phyloP scores from a whole-genome alignment of 805 yeast genomes.

The Grigorovia humatica region DNA sequence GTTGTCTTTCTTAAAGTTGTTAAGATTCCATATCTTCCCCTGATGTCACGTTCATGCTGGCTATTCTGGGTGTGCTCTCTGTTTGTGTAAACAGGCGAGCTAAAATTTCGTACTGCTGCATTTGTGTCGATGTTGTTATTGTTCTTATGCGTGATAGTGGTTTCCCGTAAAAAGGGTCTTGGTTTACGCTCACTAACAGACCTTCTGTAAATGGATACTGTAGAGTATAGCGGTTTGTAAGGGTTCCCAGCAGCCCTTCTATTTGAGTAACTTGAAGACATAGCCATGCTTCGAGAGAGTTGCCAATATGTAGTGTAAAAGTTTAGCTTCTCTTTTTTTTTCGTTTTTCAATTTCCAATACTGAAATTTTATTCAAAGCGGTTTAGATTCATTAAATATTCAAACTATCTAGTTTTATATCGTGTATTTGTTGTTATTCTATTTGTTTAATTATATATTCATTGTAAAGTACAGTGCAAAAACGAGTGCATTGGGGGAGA shows the following conservation, averaged over 20 bases:
- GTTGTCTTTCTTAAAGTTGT: neutral
- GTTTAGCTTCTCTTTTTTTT: too few relatives aligned
- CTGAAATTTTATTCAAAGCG: too few relatives aligned
- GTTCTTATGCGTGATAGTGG: neutral
- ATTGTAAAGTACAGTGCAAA: neutral
- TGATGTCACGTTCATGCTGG: too few relatives aligned
- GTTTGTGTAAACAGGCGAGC: neutral
- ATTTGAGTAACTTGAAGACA: neutral
- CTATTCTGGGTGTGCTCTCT: neutral
- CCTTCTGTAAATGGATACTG: conserved; percentile 8
- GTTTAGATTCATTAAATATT: too few relatives aligned
- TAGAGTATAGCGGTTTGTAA: conserved; percentile 12
- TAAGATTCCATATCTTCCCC: neutral
- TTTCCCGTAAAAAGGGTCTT: neutral
- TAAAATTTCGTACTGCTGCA: neutral
- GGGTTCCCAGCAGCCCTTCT: neutral
- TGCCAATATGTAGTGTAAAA: too few relatives aligned
- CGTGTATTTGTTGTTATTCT: too few relatives aligned
- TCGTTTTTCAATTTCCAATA: neutral
- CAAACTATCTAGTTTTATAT: neutral
- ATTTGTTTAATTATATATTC: too few relatives aligned
- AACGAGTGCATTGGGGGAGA: neutral
- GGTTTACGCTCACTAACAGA: neutral
- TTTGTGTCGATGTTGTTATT: neutral
- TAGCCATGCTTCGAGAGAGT: neutral